phyloP scores from a whole-genome alignment of 2,329 filamentous ascomycete species.

The Colletotrichum theobromicola region DNA sequence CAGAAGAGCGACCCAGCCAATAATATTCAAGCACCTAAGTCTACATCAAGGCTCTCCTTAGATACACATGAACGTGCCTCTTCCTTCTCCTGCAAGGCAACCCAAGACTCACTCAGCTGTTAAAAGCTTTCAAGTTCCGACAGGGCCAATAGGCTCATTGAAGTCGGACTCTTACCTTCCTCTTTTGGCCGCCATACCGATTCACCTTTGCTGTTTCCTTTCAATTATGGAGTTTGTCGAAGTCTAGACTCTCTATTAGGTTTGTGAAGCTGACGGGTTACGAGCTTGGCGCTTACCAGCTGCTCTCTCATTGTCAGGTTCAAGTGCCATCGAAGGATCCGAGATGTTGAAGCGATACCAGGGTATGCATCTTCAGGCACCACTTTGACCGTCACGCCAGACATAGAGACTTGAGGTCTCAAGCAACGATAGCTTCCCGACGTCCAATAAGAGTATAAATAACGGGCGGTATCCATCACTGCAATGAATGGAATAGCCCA shows the following conservation, averaged over 20 bases:
- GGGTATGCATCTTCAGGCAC: neutral
- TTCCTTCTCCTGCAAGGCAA: neutral
- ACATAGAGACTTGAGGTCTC: neutral
- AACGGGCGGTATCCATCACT: neutral
- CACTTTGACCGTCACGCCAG: neutral
- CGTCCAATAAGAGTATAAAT: neutral
- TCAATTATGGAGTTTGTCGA: neutral
- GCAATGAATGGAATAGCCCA: rapidly evolving
- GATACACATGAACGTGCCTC: neutral
- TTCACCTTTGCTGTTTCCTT: neutral
- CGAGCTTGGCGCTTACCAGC: neutral
- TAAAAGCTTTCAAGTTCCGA: neutral
- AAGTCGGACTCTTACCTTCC: neutral
- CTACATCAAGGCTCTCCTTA: neutral
- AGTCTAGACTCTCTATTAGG: neutral
- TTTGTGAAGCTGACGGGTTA: neutral
- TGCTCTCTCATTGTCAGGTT: neutral
- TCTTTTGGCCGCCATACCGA: neutral
- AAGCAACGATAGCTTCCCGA: neutral
- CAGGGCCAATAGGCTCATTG: neutral
- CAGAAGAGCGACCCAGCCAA: neutral
- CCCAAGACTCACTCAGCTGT: neutral
- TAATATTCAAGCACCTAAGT: neutral
- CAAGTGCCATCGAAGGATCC: neutral
- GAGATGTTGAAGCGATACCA: neutral